phyloP scores from a whole-genome alignment of 805 yeast species.

The Starmerella riodocensis region DNA sequence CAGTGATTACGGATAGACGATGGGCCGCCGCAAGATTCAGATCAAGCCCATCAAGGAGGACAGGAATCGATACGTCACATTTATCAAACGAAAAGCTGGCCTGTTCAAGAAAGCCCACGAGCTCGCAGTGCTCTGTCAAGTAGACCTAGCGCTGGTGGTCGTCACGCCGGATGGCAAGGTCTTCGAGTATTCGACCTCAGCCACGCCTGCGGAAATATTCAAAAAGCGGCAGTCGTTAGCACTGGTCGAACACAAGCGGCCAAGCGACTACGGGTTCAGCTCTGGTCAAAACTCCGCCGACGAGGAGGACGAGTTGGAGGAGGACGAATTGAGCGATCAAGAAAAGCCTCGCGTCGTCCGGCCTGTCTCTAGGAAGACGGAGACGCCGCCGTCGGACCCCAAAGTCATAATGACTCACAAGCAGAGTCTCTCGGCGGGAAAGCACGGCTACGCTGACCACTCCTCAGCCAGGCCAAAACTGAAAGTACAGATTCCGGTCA shows the following conservation, averaged over 20 bases:
- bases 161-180: slow-evolving; percentile 65
- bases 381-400: too few species aligned
- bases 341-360: neutral
- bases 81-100: slow-evolving; percentile 89
- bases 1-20: too few species aligned
- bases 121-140: slow-evolving; percentile 79
- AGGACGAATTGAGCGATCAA: slow-evolving; percentile 1
- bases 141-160: slow-evolving; percentile 81
- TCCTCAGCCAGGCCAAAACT: slow-evolving; percentile 27
- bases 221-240: slow-evolving; percentile 13
- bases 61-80: slow-evolving; percentile 60
- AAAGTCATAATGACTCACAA: too few species aligned
- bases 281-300: neutral
- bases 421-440: too few species aligned
- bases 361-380: too few species aligned
- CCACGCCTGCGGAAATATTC: slow-evolving; percentile 43
- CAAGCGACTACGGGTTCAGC: slow-evolving; percentile 5
- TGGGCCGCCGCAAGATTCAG: slow-evolving; percentile 96
- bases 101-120: slow-evolving; percentile 72
- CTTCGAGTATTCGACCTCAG: slow-evolving; percentile 64
- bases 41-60: slow-evolving; percentile 86
- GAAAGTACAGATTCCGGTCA: slow-evolving; percentile 29
- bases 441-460: neutral
- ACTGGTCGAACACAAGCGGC: slow-evolving; percentile 8
- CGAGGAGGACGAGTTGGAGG: slow-evolving; percentile 4